phyloP scores from a whole-genome alignment of 148 eudicot genomes.

The Hydrangea macrophylla region DNA sequence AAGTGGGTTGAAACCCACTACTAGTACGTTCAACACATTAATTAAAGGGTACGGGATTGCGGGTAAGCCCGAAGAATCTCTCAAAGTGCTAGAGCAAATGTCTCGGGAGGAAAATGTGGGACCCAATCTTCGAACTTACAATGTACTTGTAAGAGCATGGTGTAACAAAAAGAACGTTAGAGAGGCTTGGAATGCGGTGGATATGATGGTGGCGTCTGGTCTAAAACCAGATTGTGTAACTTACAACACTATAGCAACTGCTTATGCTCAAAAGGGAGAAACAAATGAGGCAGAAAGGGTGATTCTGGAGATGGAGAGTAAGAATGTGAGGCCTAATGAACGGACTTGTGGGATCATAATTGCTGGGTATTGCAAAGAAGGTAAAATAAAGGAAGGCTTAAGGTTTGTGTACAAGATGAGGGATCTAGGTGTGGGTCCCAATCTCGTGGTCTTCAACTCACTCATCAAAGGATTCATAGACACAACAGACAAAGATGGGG shows the following conservation, averaged over 20 bases:
- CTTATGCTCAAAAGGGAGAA: conserved; percentile 56
- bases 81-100: conserved; percentile 53
- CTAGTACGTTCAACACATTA: conserved; percentile 56
- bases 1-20: conserved; percentile 45
- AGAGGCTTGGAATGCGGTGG: conserved; percentile 55
- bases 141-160: conserved; percentile 64
- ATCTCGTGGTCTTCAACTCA: conserved; percentile 59
- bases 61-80: conserved; percentile 59
- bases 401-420: conserved; percentile 67
- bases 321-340: conserved; percentile 55
- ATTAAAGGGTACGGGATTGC: conserved; percentile 63
- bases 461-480: conserved; percentile 67
- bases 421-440: conserved; percentile 47
- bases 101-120: conserved; percentile 35
- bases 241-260: conserved; percentile 58
- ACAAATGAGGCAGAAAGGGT: conserved; percentile 47
- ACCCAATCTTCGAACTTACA: conserved; percentile 56
- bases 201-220: conserved; percentile 46
- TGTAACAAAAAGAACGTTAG: conserved; percentile 47
- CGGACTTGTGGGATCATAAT: conserved; percentile 60
- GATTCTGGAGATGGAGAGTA: conserved; percentile 55
- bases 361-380: conserved; percentile 64
- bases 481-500: conserved; percentile 43
- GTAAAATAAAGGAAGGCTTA: conserved; percentile 58
- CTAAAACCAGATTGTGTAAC: conserved; percentile 53